Base-by-base conservation (phyloP, 352 stramenopile genomes). In the Globisporangium orthogonon region DNA sequence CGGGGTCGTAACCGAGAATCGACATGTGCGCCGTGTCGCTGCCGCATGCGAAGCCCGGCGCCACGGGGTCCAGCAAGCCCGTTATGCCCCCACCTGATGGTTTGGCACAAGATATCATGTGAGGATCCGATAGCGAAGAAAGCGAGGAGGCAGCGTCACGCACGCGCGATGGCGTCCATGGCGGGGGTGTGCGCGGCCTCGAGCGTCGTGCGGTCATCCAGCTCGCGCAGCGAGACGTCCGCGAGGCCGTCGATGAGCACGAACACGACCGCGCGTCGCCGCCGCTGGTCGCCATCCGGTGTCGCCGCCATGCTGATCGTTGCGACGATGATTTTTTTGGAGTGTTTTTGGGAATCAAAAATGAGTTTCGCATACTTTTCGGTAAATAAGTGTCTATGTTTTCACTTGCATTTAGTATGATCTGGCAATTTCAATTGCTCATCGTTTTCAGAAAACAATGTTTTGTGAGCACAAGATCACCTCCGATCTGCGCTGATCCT, bases 21-120 rank as follows among this genome's bases (percentile, higher is more conserved):
- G 83, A 94, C 86, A 95, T 95, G 66, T 95, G 86, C 18, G 86
- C 86, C 1, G 86, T 95, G 61, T 95, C 86, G 52, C 83, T 94
- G 5, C 86, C 86, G 56, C 86, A 95, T 37, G 82, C 86, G 57
- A 84, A 90, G 40, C 86, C 86, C 47, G 86, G 86, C 55, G 86
- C 78, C 33, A 95, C 86, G 1, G 86, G 84, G 57, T 95, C 86
- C 74, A 95, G 77, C 23, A 95, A 71, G 11, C 86, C 86, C 29
- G 82, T 91, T 13, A 95, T 50, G n/a, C 86, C 86, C 7, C 76
- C 81, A 28, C 70, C 79, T 89, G 43, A 9, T 9, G 9, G 33
- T 9, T 23, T 23, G 23, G 23, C 23, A 23, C 23, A 23, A 23
- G 23, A 23, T 23, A 23, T 23, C 30, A 43, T 17, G 37, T 29